Percentiles rank a stretch among this genome's conserved stretches.
Evolutionary conservation across 192 early-diverging fungal genomes (phyloP).

Genomic region (Allomyces macrogynus): DNA sequence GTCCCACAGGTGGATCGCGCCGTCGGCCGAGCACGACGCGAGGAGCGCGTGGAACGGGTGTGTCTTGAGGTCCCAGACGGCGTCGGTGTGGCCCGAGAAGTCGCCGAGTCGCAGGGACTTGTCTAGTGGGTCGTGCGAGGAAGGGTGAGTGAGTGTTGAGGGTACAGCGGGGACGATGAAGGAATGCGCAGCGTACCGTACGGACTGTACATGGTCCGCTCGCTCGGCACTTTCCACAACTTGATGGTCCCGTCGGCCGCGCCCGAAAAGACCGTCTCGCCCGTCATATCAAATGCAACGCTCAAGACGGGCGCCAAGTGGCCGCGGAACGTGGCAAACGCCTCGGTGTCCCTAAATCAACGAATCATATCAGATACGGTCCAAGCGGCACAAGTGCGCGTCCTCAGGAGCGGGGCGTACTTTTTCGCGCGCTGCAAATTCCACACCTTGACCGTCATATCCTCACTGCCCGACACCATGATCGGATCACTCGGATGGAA

Average conservation of each 20-base stretch:
- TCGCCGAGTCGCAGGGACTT: neutral
- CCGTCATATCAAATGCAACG: neutral
- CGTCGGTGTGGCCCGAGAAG: neutral
- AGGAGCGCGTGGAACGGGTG: neutral
- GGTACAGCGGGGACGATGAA: no score
- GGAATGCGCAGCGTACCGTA: neutral
- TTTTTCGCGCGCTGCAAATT: neutral
- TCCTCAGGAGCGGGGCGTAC: neutral
- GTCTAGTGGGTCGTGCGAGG: neutral
- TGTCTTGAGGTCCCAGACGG: neutral
- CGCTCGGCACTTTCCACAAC: neutral
- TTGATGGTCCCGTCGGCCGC: neutral
- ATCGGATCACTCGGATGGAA: neutral
- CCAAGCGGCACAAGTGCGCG: no score
- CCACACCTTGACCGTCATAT: neutral
- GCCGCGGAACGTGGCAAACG: neutral
- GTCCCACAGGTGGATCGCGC: neutral
- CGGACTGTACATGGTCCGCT: neutral
- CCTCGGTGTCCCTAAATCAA: neutral
- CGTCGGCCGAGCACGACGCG: neutral
- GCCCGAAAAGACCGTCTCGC: neutral
- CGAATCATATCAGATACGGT: no score
- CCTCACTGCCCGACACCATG: neutral
- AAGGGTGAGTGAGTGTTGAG: neutral
- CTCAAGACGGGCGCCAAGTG: neutral